Percentiles rank a stretch among this genome's conserved stretches.
Conservation (phyloP, 1,284 basidiomycete genomes). For the Phylloporus gajari region DNA sequence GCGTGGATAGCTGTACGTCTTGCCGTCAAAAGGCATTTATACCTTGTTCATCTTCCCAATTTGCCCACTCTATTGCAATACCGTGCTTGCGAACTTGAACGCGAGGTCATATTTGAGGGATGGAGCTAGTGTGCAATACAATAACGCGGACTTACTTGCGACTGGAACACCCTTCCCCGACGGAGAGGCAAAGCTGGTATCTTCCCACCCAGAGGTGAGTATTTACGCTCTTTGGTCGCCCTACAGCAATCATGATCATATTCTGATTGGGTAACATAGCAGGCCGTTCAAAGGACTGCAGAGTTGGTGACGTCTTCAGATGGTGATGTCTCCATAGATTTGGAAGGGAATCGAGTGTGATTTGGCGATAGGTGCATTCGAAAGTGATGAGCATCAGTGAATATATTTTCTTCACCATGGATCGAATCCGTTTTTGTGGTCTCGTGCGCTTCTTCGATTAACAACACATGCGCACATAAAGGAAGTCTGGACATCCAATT, state of each 20-base stretch:
- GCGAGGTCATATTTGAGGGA: neutral
- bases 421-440: too few species aligned
- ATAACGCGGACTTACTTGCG: neutral
- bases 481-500: too few species aligned
- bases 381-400: too few species aligned
- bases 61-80: neutral
- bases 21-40: neutral
- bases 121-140: neutral
- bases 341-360: neutral
- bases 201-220: neutral
- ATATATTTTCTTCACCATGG: too few species aligned
- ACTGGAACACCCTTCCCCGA: neutral
- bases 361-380: too few species aligned
- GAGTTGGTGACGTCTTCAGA: neutral
- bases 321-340: neutral
- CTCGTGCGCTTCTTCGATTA: too few species aligned
- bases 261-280: neutral
- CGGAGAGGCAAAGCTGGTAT: neutral
- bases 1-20: neutral
- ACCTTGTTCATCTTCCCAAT: neutral
- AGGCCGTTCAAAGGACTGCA: neutral
- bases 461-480: too few species aligned
- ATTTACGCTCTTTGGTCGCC: neutral
- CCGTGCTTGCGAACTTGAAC: neutral
- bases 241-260: neutral